Base-by-base conservation (phyloP, 306 rosid species). In the Myrica gale region DNA sequence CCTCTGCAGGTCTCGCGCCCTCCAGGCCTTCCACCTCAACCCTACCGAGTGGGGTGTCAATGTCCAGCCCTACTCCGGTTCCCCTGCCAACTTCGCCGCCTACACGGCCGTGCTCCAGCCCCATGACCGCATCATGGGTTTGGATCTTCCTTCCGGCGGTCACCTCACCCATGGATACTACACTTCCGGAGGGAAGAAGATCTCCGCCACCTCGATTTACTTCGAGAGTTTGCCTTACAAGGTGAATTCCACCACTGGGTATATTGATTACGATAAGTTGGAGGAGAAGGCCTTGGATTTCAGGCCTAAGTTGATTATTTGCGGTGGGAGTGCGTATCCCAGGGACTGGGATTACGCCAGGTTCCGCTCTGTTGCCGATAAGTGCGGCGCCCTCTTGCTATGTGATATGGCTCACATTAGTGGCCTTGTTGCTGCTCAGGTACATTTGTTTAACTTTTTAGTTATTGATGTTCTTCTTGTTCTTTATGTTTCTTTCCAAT, bases 371-470 rank as follows among this genome's bases (percentile, higher is more conserved):
- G 82, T 93, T 76, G 97, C 98, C 0, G 93, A 93, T 52, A 93
- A 93, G 82, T 89, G 95, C 19, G 98, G 98, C 46, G 93, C 98
- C 0, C 95, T 91, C 41, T 65, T 93, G 84, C 93, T 93, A 2
- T 93, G 96, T 75, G 97, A 93, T 23, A 93, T 93, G 98, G 98
- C 98, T 72, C 98, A 93, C 80, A 91, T 91, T 66, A 91, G 98
- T 83, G 98, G 98, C 20, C 98, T 93, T 67, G 98, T 93, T 78
- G 91, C 92, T 75, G 97, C 98, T 75, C 97, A 93, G 98, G 98
- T 92, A 73, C 7, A 45, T 17, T 9, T 42, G 37, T 32, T 1
- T 3, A 52, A 16, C 46, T 1, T 6, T 39, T 23, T 32, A 32
- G 37, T 32, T 32, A 32, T 32, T 32, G 37, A 32, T 2, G 57